phyloP scores from a whole-genome alignment of 2,329 filamentous ascomycete genomes.

The Diaporthe citrichinensis region DNA sequence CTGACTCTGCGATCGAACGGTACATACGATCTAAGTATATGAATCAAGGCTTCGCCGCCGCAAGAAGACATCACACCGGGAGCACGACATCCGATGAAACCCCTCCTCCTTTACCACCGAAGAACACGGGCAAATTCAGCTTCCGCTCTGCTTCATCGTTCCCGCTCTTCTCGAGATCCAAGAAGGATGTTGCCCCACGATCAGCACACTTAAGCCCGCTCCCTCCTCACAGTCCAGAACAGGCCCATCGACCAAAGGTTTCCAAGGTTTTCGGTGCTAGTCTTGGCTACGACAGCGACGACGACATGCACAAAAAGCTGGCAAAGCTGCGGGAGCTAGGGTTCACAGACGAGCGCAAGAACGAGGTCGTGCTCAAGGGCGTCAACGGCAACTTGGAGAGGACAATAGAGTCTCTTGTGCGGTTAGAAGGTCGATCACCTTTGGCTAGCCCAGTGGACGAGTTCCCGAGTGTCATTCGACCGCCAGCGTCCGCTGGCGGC shows the following conservation, averaged over 20 bases:
- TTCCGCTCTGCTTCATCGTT: constrained; percentile 76
- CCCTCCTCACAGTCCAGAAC: constrained; percentile 45
- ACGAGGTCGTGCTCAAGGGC: constrained; percentile 84
- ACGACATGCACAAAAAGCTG: constrained; percentile 83
- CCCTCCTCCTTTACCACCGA: constrained; percentile 73
- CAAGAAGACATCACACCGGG: constrained; percentile 56
- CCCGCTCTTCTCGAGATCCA: constrained; percentile 72
- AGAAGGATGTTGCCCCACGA: constrained; percentile 62
- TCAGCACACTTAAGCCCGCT: constrained; percentile 35
- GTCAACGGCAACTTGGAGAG: constrained; percentile 88
- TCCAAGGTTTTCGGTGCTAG: constrained; percentile 79
- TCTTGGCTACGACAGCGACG: constrained; percentile 64
- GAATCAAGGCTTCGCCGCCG: constrained; percentile 61
- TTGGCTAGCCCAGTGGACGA: constrained; percentile 37
- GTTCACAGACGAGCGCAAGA: constrained; percentile 86
- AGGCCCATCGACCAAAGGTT: constrained; percentile 65
- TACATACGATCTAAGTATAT: constrained; percentile 97
- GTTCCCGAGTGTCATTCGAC: constrained; percentile 50
- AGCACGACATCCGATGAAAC: constrained; percentile 70
- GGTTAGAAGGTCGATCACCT: constrained; percentile 74
- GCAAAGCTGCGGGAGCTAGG: constrained; percentile 89
- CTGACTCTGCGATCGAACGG: constrained; percentile 93
- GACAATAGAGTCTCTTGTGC: constrained; percentile 86
- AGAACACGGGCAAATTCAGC: constrained; percentile 74
- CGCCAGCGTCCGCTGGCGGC: constrained; percentile 54